Evolutionary conservation across 768 basidiomycete genomes (phyloP), one percentile per base, ranked within the genome.

Genomic region (Agaricus bisporus): DNA sequence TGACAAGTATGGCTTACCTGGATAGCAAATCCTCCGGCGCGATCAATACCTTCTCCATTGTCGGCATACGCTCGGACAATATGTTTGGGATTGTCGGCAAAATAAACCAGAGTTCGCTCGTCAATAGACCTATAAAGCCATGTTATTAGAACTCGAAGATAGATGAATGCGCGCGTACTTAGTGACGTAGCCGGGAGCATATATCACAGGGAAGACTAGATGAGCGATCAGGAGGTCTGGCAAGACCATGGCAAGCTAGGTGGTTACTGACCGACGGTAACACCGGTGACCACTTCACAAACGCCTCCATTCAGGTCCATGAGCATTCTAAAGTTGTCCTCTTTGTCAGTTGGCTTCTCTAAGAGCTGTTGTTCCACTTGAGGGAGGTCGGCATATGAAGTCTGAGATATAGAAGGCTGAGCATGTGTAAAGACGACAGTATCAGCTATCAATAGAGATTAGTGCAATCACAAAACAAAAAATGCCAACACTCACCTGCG

Each of bases 1-100:
- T 8, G 53, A 48, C 36, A 25, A 20, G 17, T 41, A 22, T 22
- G 8, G 11, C 11, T 1, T 41, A 91, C 92, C 76, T 98, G 95
- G 38, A 93, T 83, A 1, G 92, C 93, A 65, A 98, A 98, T 0
- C 95, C 95, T 3, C 95, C 95, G 0, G 95, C 95, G 17, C 92
- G 79, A 62, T 93, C 88, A 39, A 84, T 64, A 0, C 94, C 94
- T 70, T 97, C 94, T 5, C 85, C 88, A 50, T 78, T 86, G 35
- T 91, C 83, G 17, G 83, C 91, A 59, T 98, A 98, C 8, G 91
- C 88, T 56, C 86, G 62, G 8, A 94, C 66, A 18, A 89, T 55
- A 12, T 80, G 70, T 36, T 62, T 57, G 0, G 83, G 70, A 62
- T 76, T 86, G 57, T 91, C 84, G 1, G 76, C 73, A 63, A 92